Percentiles rank a stretch among this genome's conserved stretches.
Conservation (phyloP, 169 alveolate genomes). For the Cryptosporidium parvum region DNA sequence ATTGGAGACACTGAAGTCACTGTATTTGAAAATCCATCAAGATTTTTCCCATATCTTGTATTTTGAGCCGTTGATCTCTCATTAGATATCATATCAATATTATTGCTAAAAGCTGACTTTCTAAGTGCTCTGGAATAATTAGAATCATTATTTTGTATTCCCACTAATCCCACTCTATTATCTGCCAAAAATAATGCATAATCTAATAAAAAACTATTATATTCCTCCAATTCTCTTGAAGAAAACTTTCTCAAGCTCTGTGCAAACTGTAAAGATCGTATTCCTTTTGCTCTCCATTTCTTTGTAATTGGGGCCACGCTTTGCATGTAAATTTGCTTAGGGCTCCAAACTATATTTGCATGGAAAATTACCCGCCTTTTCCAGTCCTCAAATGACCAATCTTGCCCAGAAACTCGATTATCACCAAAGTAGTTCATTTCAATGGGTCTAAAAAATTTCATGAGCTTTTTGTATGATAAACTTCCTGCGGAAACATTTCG, state of each 20-base stretch:
- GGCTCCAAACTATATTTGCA: constrained; percentile 38
- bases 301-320: not conserved
- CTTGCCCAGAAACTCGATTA: constrained; percentile 5
- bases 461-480: not conserved
- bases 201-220: not conserved
- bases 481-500: not conserved
- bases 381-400: constrained; percentile 1
- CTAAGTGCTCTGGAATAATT: not conserved
- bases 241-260: constrained; percentile 34
- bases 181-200: not conserved
- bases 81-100: not conserved
- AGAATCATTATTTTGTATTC: not conserved
- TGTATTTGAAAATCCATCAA: not conserved
- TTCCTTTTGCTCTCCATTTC: constrained; percentile 13
- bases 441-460: constrained; percentile 10
- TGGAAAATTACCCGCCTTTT: constrained; percentile 4
- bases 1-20: not conserved
- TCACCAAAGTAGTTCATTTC: constrained; percentile 48
- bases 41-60: not conserved
- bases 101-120: not conserved
- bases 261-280: constrained; percentile 37
- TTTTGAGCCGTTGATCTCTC: not conserved
- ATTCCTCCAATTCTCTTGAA: not conserved
- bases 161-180: not conserved
- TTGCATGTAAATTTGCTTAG: constrained; percentile 32